These are phyloP conservation scores for Melampsora medusae DNA, from an alignment of 1,284 basidiomycete genomes.

Conservation along the genomic window DNA sequence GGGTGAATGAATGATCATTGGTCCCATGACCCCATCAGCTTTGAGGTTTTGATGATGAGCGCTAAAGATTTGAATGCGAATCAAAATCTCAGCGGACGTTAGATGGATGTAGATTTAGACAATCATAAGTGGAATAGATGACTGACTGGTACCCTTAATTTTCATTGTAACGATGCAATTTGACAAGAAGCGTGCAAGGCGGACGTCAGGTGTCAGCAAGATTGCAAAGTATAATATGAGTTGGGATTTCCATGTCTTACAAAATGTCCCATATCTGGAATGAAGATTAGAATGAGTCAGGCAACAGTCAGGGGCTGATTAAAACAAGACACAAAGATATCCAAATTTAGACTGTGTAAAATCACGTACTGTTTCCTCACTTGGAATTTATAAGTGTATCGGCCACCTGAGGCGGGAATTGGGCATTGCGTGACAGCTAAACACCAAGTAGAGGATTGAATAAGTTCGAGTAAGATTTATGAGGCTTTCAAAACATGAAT, in stretches of 20 bases:
- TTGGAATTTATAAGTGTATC: slow-evolving; percentile 39
- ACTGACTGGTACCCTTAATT: slow-evolving; percentile 8
- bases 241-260: background rate
- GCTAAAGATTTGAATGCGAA: background rate
- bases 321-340: background rate
- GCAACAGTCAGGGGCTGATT: background rate
- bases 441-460: background rate
- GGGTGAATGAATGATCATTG: slow-evolving; percentile 51
- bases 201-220: background rate
- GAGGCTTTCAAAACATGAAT: background rate
- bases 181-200: background rate
- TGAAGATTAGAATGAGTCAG: background rate
- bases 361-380: slow-evolving; percentile 25
- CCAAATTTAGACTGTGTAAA: background rate
- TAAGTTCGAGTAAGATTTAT: background rate
- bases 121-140: background rate
- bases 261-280: background rate
- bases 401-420: slow-evolving; percentile 27
- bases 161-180: background rate
- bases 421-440: slow-evolving; percentile 38
- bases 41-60: slow-evolving; percentile 4
- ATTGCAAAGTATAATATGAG: background rate
- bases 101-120: background rate
- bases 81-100: background rate
- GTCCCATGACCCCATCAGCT: slow-evolving; percentile 5